Evolutionary conservation across 2,329 filamentous ascomycete species (phyloP).

Genomic region (Aureobasidium leucospermi): DNA sequence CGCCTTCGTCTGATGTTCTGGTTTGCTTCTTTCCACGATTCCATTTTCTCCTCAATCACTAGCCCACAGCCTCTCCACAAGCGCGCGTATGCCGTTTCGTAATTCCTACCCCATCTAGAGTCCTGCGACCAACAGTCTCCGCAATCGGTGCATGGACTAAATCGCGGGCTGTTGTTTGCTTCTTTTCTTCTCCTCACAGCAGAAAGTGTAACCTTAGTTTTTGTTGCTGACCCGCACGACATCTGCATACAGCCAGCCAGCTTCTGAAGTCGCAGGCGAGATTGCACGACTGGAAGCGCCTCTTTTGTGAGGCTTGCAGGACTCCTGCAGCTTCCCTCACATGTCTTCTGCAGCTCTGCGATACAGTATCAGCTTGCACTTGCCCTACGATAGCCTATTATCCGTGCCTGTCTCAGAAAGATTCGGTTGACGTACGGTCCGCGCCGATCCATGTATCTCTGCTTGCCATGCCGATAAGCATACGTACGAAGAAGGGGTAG

Average conservation of each 20-base stretch:
- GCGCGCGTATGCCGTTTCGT: not conserved
- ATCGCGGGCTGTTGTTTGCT: slow-evolving; percentile 7
- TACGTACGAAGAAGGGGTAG: slow-evolving; percentile 3
- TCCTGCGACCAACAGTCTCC: not conserved
- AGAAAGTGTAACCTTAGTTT: slow-evolving; percentile 8
- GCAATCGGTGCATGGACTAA: not conserved
- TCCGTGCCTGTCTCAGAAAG: slow-evolving; percentile 3
- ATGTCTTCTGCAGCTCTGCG: not conserved
- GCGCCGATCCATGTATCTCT: slow-evolving; percentile 10
- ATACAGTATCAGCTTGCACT: not conserved
- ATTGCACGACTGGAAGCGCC: not conserved
- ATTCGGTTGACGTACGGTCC: slow-evolving; percentile 12
- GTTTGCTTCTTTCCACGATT: not conserved
- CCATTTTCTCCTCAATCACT: not conserved
- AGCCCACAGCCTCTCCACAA: not conserved
- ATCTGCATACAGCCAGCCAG: not conserved
- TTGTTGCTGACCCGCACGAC: slow-evolving; percentile 1
- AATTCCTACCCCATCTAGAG: not conserved
- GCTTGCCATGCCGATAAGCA: not conserved
- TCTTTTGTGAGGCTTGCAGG: not conserved
- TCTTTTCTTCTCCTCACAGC: slow-evolving; percentile 4
- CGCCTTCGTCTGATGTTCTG: not conserved
- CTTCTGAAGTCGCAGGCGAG: not conserved
- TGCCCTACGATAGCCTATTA: not conserved
- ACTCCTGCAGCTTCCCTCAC: slow-evolving; percentile 3